A percentile compares a stretch with the other conserved stretches of the same genome.
phyloP scores from a whole-genome alignment of 2,329 filamentous ascomycete genomes.

The Sclerotiophoma versabilis region DNA sequence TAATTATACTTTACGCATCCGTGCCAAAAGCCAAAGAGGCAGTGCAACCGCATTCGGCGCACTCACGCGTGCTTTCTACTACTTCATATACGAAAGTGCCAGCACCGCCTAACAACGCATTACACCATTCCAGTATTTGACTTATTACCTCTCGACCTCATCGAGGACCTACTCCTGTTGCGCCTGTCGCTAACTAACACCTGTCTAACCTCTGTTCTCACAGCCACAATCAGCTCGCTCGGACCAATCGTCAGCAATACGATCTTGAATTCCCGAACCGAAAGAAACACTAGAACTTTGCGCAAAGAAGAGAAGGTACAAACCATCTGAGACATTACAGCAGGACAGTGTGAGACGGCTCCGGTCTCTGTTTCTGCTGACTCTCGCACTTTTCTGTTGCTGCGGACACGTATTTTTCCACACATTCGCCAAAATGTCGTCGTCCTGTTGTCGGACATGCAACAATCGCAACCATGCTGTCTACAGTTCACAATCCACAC shows the following conservation, averaged over 20 bases:
- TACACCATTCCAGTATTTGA: neutral
- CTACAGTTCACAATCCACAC: slow-evolving; percentile 12
- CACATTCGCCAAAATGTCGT: slow-evolving; percentile 8
- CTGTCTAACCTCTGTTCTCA: neutral
- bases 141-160: neutral
- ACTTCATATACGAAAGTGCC: slow-evolving; percentile 9
- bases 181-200: neutral
- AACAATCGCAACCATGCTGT: slow-evolving; percentile 35
- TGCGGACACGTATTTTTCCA: neutral
- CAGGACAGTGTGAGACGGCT: neutral
- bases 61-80: neutral
- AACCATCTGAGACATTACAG: neutral
- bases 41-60: slow-evolving; percentile 12
- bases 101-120: neutral
- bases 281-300: neutral
- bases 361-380: neutral
- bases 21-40: slow-evolving; percentile 13
- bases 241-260: slow-evolving; percentile 2
- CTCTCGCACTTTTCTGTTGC: neutral
- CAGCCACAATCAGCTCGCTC: slow-evolving; percentile 11
- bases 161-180: neutral
- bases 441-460: slow-evolving; percentile 37
- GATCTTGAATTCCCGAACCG: neutral
- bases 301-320: neutral
- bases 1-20: slow-evolving; percentile 19